Evolutionary conservation across 2,329 filamentous ascomycete genomes (phyloP).

Genomic region (Talaromyces atroroseus): DNA sequence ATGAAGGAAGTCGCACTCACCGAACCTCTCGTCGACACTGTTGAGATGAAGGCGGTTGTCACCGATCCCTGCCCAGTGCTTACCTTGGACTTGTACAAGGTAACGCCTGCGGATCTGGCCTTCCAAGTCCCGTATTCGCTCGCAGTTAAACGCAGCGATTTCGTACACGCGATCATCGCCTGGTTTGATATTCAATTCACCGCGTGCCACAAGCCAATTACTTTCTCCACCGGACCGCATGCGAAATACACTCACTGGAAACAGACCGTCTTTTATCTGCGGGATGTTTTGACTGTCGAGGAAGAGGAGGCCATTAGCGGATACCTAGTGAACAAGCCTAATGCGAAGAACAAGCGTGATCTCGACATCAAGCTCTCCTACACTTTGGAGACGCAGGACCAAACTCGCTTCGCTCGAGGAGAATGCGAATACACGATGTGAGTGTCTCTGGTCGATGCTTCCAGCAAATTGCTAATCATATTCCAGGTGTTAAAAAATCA

Average conservation of each 20-base stretch:
- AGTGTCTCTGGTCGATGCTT: slow-evolving; percentile 15
- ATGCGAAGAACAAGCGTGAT: slow-evolving; percentile 89
- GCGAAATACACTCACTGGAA: slow-evolving; percentile 99
- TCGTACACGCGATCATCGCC: slow-evolving; percentile 89
- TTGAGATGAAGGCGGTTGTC: slow-evolving; percentile 94
- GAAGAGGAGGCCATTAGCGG: slow-evolving; percentile 74
- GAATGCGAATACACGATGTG: slow-evolving; percentile 71
- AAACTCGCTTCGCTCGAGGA: slow-evolving; percentile 62
- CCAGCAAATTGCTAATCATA: background rate
- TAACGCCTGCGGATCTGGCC: slow-evolving; percentile 73
- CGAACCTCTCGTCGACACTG: slow-evolving; percentile 94
- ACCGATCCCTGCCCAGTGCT: slow-evolving; percentile 83
- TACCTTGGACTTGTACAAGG: slow-evolving; percentile 88
- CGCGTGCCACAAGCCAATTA: slow-evolving; percentile 95
- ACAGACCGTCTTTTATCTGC: slow-evolving; percentile 97
- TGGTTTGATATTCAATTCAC: slow-evolving; percentile 99
- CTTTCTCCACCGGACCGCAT: slow-evolving; percentile 94
- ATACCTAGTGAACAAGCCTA: slow-evolving; percentile 75
- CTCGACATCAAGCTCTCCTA: slow-evolving; percentile 87
- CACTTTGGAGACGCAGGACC: slow-evolving; percentile 69
- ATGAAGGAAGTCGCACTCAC: slow-evolving; percentile 90
- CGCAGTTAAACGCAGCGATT: slow-evolving; percentile 76
- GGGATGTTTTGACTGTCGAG: slow-evolving; percentile 87
- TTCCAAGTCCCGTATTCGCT: slow-evolving; percentile 78
- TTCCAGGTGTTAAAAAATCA: slow-evolving; percentile 25